Evolutionary conservation across 2,329 filamentous ascomycete species (phyloP).

Genomic region (Ceratocystis cubensis): DNA sequence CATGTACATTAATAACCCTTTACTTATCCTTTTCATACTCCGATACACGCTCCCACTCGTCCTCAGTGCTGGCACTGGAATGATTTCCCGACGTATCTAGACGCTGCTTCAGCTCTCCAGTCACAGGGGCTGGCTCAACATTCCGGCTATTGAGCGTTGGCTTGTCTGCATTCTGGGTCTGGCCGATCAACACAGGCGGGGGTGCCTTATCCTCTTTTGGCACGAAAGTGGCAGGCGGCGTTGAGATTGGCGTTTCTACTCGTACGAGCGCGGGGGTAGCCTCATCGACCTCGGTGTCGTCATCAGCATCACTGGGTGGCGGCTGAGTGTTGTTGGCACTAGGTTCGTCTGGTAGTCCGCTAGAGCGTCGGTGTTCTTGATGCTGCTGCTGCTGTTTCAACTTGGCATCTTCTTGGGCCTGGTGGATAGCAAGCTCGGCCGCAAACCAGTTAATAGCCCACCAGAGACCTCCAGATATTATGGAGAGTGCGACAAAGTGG

Average conservation of each 20-base stretch:
- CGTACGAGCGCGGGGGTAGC: constrained; percentile 25
- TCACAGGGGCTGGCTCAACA: constrained; percentile 33
- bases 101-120: constrained; percentile 40
- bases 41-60: constrained; percentile 94
- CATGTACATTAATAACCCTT: background rate
- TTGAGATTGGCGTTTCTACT: background rate
- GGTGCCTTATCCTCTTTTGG: background rate
- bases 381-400: constrained; percentile 25
- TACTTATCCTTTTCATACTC: constrained; percentile 53
- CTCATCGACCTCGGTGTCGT: constrained; percentile 41
- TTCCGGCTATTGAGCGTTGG: constrained; percentile 24
- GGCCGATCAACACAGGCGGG: background rate
- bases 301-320: constrained; percentile 28
- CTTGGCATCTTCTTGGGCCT: constrained; percentile 30
- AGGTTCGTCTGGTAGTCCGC: background rate
- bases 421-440: constrained; percentile 41
- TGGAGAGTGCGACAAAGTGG: constrained; percentile 74
- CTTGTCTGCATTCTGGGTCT: background rate
- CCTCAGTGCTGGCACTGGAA: constrained; percentile 66
- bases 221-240: constrained; percentile 20
- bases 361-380: constrained; percentile 19
- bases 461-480: constrained; percentile 74
- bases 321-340: constrained; percentile 27
- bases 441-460: constrained; percentile 97
- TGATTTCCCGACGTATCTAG: constrained; percentile 33